Evolutionary conservation across 345 rosid genomes (phyloP), one percentile per base, ranked within the genome.

Genomic region (Citrus sinensis): DNA sequence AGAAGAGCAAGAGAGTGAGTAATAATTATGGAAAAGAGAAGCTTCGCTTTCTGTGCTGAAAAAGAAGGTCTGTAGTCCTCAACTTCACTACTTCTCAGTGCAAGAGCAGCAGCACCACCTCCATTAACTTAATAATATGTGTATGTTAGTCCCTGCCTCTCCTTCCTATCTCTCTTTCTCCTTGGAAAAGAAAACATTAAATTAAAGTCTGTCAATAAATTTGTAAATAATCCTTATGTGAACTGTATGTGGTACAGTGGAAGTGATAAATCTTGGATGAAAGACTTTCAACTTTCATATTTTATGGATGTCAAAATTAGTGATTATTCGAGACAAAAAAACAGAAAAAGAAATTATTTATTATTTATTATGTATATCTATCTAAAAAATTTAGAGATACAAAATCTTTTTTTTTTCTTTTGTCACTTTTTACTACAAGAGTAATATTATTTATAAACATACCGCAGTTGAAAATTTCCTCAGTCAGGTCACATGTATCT

Each of bases 21-120:
- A 78, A 78, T 76, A 78, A 84, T 82, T 67, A 76, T 66, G 80
- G 77, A 61, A 81, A 79, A 82, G 82, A 87, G 89, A 87, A 84
- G 83, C 82, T 82, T 87, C 80, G 83, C 78, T 84, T 84, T 80
- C 72, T 79, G 83, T 78, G 87, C 80, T 30, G 74, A 59, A 60
- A 80, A 76, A 59, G 75, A 70, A 63, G 76, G 67, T 70, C 65
- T 71, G 73, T 32, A 69, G 73, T 71, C 82, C 64, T 81, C 81
- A 58, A 37, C 78, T 77, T 76, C 81, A 27, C 55, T 20, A 72
- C 71, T 78, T 24, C 67, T 78, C 72, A 62, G 73, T 70, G 68
- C 27, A 72, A 9, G 30, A 16, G 59, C 70, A 62, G 30, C 73
- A 60, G 77, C 80, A 46, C 65, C 80, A 65, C 27, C 66, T 58